Evolutionary conservation across 1,284 basidiomycete genomes (phyloP).

Genomic region (Cyathus olla): DNA sequence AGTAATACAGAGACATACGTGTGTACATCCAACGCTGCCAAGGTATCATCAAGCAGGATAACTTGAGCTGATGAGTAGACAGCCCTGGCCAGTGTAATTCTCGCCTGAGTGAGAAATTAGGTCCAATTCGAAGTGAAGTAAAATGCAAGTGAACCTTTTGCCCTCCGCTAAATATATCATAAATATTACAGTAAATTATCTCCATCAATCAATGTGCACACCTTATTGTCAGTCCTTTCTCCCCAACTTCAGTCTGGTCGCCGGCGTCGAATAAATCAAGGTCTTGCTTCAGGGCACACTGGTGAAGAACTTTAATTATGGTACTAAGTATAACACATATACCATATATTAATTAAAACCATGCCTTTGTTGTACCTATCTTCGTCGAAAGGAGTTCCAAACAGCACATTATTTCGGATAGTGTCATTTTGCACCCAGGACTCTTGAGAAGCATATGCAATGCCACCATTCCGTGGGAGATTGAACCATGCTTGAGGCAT

Average conservation of each 20-base stretch:
- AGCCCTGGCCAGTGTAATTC: constrained; percentile 80
- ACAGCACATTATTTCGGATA: constrained; percentile 81
- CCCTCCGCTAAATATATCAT: constrained; percentile 56
- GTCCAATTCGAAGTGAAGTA: no score
- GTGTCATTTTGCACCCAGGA: constrained; percentile 73
- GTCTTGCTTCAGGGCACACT: constrained; percentile 74
- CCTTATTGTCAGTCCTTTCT: constrained; percentile 71
- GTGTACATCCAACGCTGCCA: constrained; percentile 61
- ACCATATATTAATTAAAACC: not conserved
- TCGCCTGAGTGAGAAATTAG: constrained; percentile 46
- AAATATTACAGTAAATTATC: not conserved
- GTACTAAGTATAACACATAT: not conserved
- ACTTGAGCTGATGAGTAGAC: constrained; percentile 76
- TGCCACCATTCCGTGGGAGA: constrained; percentile 70
- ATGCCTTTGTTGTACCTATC: constrained; percentile 76
- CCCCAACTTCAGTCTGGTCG: constrained; percentile 79
- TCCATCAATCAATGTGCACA: not conserved
- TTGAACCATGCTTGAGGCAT: constrained; percentile 69
- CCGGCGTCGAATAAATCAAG: constrained; percentile 77
- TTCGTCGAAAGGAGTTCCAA: constrained; percentile 78
- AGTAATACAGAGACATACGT: constrained; percentile 31
- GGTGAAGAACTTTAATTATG: constrained; percentile 58
- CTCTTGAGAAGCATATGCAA: constrained; percentile 82
- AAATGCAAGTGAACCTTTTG: constrained; percentile 44
- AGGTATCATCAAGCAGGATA: constrained; percentile 74